A percentile compares a stretch with the other conserved stretches of the same genome.
phyloP scores from a whole-genome alignment of 192 early-diverging fungal genomes.

The Backusella circina region DNA sequence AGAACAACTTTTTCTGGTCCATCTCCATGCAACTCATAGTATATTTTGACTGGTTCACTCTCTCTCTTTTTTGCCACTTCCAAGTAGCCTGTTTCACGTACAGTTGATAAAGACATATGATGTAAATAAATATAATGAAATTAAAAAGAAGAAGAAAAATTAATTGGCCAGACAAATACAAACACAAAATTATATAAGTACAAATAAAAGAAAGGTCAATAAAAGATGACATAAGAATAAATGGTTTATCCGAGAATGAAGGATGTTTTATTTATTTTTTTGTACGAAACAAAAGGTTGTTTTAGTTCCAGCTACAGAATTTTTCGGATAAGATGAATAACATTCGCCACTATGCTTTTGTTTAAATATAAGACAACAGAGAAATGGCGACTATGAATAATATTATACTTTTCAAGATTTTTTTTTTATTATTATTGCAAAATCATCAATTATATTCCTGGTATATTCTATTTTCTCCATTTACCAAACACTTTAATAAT shows the following conservation, averaged over 20 bases:
- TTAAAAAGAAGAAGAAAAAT: not conserved
- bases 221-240: not conserved
- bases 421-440: no score
- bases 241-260: not conserved
- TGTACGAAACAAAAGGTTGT: no score
- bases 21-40: constrained; percentile 76
- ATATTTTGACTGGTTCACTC: constrained; percentile 56
- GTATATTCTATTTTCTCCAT: constrained; percentile 25
- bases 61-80: constrained; percentile 32
- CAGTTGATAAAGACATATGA: not conserved
- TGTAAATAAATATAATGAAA: not conserved
- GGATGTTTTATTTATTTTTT: no score
- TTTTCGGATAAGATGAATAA: no score
- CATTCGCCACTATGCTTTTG: no score
- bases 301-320: no score
- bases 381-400: no score
- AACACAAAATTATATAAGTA: not conserved
- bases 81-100: constrained; percentile 25
- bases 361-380: no score
- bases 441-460: not conserved
- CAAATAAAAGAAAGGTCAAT: not conserved
- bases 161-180: not conserved
- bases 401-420: no score
- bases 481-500: constrained; percentile 51
- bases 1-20: constrained; percentile 69